Conservation (phyloP, 306 rosid species). For the Sophora flavescens region DNA sequence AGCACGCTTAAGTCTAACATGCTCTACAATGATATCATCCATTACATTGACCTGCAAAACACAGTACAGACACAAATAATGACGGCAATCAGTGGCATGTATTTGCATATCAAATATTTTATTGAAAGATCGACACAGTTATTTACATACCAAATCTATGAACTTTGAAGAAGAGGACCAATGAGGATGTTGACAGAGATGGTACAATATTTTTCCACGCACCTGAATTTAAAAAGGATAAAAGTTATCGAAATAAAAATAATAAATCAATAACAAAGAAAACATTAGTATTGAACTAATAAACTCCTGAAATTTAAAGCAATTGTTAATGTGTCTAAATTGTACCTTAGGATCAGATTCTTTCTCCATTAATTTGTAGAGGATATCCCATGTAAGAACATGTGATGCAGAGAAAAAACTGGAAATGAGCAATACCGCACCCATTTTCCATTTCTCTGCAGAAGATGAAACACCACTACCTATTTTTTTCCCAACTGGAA, state of each 20-base stretch:
- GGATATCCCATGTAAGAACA: constrained; percentile 70
- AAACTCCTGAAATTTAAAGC: constrained; percentile 31
- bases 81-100: constrained; percentile 14
- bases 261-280: constrained; percentile 10
- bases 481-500: constrained; percentile 52
- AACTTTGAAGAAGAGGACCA: constrained; percentile 75
- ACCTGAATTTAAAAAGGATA: constrained; percentile 61
- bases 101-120: not conserved
- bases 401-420: constrained; percentile 71
- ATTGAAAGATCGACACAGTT: constrained; percentile 30
- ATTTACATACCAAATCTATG: constrained; percentile 68
- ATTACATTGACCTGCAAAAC: constrained; percentile 69
- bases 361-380: constrained; percentile 67
- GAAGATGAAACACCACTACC: constrained; percentile 56
- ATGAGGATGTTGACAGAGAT: constrained; percentile 74
- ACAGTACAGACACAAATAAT: constrained; percentile 25
- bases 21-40: constrained; percentile 60
- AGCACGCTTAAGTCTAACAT: constrained; percentile 66
- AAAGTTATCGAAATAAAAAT: constrained; percentile 23
- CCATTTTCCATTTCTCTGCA: constrained; percentile 70
- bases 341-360: constrained; percentile 79
- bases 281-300: constrained; percentile 12
- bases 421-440: constrained; percentile 71
- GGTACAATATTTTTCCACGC: constrained; percentile 63
- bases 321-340: constrained; percentile 26